Evolutionary conservation across 169 alveolate genomes (phyloP).

Genomic region (Eimeria necatrix): DNA sequence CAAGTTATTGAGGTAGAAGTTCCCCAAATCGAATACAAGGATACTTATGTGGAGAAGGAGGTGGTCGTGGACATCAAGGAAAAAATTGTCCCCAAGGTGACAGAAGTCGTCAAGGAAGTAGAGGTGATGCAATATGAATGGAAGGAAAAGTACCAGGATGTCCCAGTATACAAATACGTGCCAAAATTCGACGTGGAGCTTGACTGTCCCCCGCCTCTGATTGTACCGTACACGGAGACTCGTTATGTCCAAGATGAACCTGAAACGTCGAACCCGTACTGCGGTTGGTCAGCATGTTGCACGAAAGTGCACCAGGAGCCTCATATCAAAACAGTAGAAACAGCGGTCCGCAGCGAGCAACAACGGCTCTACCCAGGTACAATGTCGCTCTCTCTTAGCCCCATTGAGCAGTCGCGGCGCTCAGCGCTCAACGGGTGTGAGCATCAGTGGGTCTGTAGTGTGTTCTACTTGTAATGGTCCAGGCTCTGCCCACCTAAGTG

Average conservation of each 20-base stretch:
- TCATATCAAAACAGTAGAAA: constrained; percentile 62
- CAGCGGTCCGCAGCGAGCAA: constrained; percentile 70
- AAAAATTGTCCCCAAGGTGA: constrained; percentile 90
- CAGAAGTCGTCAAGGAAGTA: constrained; percentile 90
- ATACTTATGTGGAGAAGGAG: constrained; percentile 90
- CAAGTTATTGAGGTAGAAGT: constrained; percentile 90
- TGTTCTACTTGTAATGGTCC: not conserved
- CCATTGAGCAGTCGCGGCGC: too few relatives aligned
- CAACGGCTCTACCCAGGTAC: constrained; percentile 74
- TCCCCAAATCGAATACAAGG: constrained; percentile 90
- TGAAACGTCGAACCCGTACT: constrained; percentile 54
- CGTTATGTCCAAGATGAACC: constrained; percentile 85
- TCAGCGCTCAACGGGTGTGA: not conserved
- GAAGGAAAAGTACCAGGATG: constrained; percentile 91
- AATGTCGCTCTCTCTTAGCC: too few relatives aligned
- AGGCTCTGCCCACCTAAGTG: constrained; percentile 74
- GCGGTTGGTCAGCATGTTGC: constrained; percentile 71
- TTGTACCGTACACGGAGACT: constrained; percentile 90
- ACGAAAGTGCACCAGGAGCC: constrained; percentile 72
- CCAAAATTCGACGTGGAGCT: constrained; percentile 92
- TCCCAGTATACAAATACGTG: constrained; percentile 91
- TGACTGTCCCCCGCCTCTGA: constrained; percentile 92
- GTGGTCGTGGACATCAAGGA: constrained; percentile 92
- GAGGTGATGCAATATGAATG: constrained; percentile 91
- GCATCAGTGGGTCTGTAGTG: not conserved